Conservation (phyloP, 768 basidiomycete genomes). For the Mycena galericulata region DNA sequence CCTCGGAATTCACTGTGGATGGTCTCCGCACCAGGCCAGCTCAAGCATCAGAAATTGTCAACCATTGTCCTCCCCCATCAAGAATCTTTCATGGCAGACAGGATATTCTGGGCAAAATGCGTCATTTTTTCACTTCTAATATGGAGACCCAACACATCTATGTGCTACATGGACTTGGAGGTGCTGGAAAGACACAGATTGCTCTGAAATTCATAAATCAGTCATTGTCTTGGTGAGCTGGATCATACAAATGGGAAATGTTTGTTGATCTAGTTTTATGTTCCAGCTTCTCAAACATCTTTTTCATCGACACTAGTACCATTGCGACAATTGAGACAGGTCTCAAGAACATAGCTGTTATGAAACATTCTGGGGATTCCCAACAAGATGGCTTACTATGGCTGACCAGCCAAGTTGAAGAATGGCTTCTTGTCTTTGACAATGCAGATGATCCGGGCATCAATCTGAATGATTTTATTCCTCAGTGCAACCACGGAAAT, state of each 20-base stretch:
- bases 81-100: conserved; percentile 1
- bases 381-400: background rate
- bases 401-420: background rate
- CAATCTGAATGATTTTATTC: too few species aligned
- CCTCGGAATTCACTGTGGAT: too few species aligned
- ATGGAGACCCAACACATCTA: background rate
- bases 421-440: too few species aligned
- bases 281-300: too few species aligned
- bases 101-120: too few species aligned
- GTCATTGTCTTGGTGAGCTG: background rate
- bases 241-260: background rate
- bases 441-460: too few species aligned
- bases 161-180: too few species aligned
- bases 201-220: too few species aligned
- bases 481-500: too few species aligned
- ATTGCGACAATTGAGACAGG: background rate
- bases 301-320: too few species aligned
- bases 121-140: background rate
- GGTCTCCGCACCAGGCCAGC: background rate
- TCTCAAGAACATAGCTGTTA: too few species aligned
- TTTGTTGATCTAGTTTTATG: background rate
- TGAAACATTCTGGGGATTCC: background rate
- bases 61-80: conserved; percentile 7
- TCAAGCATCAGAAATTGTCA: conserved; percentile 1
- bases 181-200: conserved; percentile 6